Percentiles rank a stretch among this genome's conserved stretches.
Evolutionary conservation across 169 alveolate genomes (phyloP).

Genomic region (Eimeria acervulina): DNA sequence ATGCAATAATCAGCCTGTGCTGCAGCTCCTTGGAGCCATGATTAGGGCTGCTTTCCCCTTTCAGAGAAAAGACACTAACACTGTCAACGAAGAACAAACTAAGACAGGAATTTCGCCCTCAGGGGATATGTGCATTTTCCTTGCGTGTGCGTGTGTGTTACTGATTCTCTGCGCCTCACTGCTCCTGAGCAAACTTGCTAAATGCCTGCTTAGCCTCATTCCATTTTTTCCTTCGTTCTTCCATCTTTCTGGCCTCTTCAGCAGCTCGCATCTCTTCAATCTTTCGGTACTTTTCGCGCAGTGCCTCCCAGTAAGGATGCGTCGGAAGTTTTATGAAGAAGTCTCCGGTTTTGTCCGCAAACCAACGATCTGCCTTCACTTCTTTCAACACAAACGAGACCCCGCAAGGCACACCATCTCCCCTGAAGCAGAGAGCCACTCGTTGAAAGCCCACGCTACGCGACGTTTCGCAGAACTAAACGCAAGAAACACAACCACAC

Average conservation of each 20-base stretch:
- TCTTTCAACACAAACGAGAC: slow-evolving; percentile 73
- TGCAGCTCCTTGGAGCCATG: background rate
- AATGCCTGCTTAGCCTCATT: slow-evolving; percentile 58
- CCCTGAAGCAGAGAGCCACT: slow-evolving; percentile 70
- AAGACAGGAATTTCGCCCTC: background rate
- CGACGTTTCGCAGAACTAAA: slow-evolving; percentile 74
- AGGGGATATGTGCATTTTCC: background rate
- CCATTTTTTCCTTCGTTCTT: slow-evolving; percentile 47
- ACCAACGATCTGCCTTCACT: slow-evolving; percentile 81
- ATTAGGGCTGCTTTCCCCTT: background rate
- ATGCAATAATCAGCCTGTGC: background rate
- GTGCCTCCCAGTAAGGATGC: slow-evolving; percentile 68
- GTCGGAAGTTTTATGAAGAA: slow-evolving; percentile 73
- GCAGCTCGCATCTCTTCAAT: slow-evolving; percentile 16
- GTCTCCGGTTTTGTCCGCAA: slow-evolving; percentile 45
- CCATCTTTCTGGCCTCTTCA: slow-evolving; percentile 13
- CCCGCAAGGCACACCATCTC: slow-evolving; percentile 67
- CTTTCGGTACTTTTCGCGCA: slow-evolving; percentile 49
- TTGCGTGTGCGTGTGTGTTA: background rate
- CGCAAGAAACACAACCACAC: background rate
- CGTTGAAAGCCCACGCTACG: slow-evolving; percentile 76
- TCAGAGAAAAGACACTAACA: background rate
- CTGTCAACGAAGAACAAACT: background rate
- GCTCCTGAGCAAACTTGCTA: slow-evolving; percentile 36
- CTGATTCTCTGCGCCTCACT: slow-evolving; percentile 23